phyloP scores from a whole-genome alignment of 495 filamentous ascomycete genomes.

The Xylaria acuta region DNA sequence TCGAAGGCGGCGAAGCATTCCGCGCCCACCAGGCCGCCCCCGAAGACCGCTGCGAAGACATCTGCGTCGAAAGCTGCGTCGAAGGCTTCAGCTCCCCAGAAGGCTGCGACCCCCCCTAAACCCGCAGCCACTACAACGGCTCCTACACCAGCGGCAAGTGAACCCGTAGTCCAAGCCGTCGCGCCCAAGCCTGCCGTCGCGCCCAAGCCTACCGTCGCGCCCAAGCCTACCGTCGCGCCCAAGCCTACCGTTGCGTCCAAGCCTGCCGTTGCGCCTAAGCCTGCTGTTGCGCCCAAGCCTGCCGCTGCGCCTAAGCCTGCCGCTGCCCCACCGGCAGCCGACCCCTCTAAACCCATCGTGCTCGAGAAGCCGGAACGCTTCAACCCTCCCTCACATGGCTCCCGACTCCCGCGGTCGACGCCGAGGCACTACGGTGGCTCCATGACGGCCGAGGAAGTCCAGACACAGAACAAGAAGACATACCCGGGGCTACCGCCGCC shows the following conservation, averaged over 20 bases:
- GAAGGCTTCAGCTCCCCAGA: slow-evolving; percentile 18
- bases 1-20: slow-evolving; percentile 21
- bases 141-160: slow-evolving; percentile 18
- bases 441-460: slow-evolving; percentile 62
- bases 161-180: slow-evolving; percentile 9
- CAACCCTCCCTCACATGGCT: slow-evolving; percentile 82
- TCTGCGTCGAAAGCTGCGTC: slow-evolving; percentile 18
- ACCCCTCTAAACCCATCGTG: slow-evolving; percentile 59
- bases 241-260: no score
- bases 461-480: slow-evolving; percentile 65
- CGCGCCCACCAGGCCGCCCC: slow-evolving; percentile 43
- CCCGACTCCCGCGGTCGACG: slow-evolving; percentile 54
- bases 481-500: slow-evolving; percentile 86
- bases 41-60: slow-evolving; percentile 35
- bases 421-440: slow-evolving; percentile 72
- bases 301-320: slow-evolving; percentile 17
- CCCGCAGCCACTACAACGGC: slow-evolving; percentile 29
- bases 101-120: slow-evolving; percentile 30
- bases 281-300: no score
- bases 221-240: no score
- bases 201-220: no score
- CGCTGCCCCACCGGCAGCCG: slow-evolving; percentile 23
- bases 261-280: no score
- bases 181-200: slow-evolving; percentile 20
- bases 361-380: slow-evolving; percentile 84